Conservation (phyloP, 805 yeast species). For the Ogataea degrootiae region DNA sequence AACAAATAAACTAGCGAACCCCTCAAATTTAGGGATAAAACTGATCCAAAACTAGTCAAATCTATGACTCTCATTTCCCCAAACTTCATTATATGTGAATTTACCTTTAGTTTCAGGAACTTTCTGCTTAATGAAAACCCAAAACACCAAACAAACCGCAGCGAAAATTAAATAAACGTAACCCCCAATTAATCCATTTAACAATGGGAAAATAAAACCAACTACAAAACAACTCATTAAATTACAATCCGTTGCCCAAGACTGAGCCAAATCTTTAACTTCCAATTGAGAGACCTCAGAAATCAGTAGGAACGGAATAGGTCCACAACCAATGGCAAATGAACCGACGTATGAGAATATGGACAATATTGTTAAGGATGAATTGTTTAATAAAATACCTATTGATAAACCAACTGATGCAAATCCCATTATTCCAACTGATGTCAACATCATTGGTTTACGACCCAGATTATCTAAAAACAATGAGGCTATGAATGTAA, state of each 20-base stretch:
- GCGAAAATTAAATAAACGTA: conserved; percentile 74
- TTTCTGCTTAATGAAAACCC: conserved; percentile 37
- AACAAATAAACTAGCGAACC: too few species aligned
- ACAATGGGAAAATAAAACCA: conserved; percentile 75
- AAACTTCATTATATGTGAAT: conserved; percentile 58
- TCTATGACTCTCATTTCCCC: conserved; percentile 34
- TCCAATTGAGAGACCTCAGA: conserved; percentile 82
- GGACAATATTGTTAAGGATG: conserved; percentile 52
- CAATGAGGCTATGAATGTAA: conserved; percentile 71
- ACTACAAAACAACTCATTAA: conserved; percentile 86
- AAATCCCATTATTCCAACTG: conserved; percentile 65
- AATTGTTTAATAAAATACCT: conserved; percentile 50
- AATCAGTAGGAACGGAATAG: conserved; percentile 86
- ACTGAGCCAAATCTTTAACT: conserved; percentile 83
- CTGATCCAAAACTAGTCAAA: not conserved
- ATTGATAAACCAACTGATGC: conserved; percentile 59
- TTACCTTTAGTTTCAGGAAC: conserved; percentile 80
- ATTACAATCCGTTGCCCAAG: conserved; percentile 86
- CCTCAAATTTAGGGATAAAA: not conserved
- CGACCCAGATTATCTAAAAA: conserved; percentile 76
- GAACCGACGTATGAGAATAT: conserved; percentile 72
- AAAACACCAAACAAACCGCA: conserved; percentile 45
- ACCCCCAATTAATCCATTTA: conserved; percentile 66
- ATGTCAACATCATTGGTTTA: conserved; percentile 60
- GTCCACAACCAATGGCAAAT: conserved; percentile 92